Percentiles rank a stretch among this genome's conserved stretches.
Conservation (phyloP, 2,329 filamentous ascomycete genomes). For the Amauroascus verrucosus region DNA sequence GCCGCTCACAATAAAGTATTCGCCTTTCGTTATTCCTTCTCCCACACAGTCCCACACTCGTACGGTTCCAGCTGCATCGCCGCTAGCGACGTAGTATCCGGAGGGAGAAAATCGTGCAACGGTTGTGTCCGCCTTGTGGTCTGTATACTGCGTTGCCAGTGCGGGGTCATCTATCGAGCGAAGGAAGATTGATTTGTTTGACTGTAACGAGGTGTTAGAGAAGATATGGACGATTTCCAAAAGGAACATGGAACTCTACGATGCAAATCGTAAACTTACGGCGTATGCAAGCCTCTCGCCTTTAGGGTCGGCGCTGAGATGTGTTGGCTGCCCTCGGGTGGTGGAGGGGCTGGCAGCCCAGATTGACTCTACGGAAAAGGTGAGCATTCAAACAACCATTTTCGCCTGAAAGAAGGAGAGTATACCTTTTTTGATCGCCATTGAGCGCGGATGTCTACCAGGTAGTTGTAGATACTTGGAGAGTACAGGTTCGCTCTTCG, state of each 20-base stretch:
- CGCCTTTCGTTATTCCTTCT: slow-evolving; percentile 80
- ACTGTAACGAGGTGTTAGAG: slow-evolving; percentile 42
- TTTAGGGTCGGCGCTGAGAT: slow-evolving; percentile 76
- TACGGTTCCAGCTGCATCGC: slow-evolving; percentile 73
- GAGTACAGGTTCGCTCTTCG: background rate
- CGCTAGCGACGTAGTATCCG: slow-evolving; percentile 88
- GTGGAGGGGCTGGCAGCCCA: slow-evolving; percentile 79
- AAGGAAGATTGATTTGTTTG: slow-evolving; percentile 92
- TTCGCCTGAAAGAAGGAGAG: background rate
- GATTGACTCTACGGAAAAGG: slow-evolving; percentile 50
- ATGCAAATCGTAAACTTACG: slow-evolving; percentile 41
- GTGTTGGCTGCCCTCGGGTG: slow-evolving; percentile 74
- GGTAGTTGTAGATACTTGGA: background rate
- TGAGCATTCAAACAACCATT: slow-evolving; percentile 14
- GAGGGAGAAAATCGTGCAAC: slow-evolving; percentile 90
- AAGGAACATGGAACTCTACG: background rate
- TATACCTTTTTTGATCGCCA: slow-evolving; percentile 40
- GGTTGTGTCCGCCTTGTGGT: slow-evolving; percentile 78
- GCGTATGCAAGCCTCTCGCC: slow-evolving; percentile 89
- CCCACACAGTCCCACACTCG: slow-evolving; percentile 85
- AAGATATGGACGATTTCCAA: background rate
- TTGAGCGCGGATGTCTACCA: slow-evolving; percentile 17
- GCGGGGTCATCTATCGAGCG: slow-evolving; percentile 87
- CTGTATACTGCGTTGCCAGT: slow-evolving; percentile 77
- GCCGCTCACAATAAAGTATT: slow-evolving; percentile 89